These are phyloP conservation scores for Trichoderma asperellum DNA, from an alignment of 2,329 filamentous ascomycete genomes.

Conservation along the genomic window DNA sequence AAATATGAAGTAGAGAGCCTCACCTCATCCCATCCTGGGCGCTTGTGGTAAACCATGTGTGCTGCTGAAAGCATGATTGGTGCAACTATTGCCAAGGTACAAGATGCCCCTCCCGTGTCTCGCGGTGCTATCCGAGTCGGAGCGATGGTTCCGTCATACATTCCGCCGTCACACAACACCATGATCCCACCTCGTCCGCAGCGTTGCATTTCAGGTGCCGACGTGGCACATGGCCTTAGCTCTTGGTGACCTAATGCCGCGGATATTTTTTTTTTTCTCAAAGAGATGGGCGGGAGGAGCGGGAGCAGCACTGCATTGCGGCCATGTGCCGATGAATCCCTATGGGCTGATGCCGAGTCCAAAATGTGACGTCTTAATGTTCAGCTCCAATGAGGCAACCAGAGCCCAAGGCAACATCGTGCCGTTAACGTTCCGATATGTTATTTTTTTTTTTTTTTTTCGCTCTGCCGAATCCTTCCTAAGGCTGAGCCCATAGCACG, in stretches of 20 bases:
- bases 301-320: not conserved
- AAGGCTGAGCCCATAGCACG: not conserved
- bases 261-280: not conserved
- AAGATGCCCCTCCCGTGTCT: not conserved
- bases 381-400: conserved; percentile 5
- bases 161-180: conserved; percentile 1
- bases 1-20: not conserved
- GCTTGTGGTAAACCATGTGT: not conserved
- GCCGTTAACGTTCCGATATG: not conserved
- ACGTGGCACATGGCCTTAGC: not conserved
- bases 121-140: not conserved
- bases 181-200: not conserved
- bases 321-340: conserved; percentile 1
- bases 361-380: not conserved
- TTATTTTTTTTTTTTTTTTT: not conserved
- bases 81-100: not conserved
- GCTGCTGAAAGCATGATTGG: not conserved
- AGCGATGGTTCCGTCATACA: conserved; percentile 8
- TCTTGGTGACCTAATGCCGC: not conserved
- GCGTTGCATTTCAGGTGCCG: not conserved
- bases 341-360: conserved; percentile 14
- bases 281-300: not conserved
- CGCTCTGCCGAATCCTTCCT: not conserved
- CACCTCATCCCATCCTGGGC: not conserved
- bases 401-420: not conserved